Conservation (phyloP, 164 flowering plant genomes). For the Vitis rupestris region DNA sequence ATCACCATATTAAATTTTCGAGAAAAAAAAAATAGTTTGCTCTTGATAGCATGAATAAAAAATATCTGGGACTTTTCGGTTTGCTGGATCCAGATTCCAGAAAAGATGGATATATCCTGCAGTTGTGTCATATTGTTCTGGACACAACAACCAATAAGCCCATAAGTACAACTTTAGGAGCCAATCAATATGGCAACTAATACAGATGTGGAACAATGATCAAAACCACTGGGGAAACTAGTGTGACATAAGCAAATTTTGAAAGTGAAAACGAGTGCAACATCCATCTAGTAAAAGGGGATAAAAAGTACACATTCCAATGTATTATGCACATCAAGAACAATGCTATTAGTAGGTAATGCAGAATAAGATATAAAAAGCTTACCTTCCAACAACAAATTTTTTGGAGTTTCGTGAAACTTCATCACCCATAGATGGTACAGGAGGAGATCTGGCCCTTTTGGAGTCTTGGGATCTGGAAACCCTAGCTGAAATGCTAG, state of each 20-base stretch:
- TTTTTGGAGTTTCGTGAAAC: conserved; percentile 16
- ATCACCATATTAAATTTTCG: too few relatives aligned
- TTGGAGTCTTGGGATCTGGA: conserved; percentile 24
- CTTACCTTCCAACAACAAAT: conserved; percentile 18
- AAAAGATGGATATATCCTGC: too few relatives aligned
- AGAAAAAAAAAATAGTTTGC: too few relatives aligned
- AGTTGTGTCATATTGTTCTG: too few relatives aligned
- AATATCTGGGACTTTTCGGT: too few relatives aligned
- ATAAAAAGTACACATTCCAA: neutral
- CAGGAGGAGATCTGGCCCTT: conserved; percentile 26
- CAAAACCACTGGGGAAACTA: neutral
- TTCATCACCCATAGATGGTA: conserved; percentile 12
- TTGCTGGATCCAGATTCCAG: too few relatives aligned
- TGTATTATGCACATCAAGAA: neutral
- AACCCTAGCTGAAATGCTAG: conserved; percentile 14
- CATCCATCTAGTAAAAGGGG: neutral
- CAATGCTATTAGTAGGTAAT: neutral
- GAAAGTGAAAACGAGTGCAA: neutral
- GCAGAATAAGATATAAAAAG: neutral
- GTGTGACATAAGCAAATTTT: neutral
- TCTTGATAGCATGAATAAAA: too few relatives aligned
- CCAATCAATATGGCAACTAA: too few relatives aligned
- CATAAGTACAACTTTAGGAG: too few relatives aligned
- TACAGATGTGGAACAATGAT: neutral
- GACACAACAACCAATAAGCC: too few relatives aligned